A percentile compares a stretch with the other conserved stretches of the same genome.
phyloP scores from a whole-genome alignment of 805 yeast species.

The Monosporozyma solicola region DNA sequence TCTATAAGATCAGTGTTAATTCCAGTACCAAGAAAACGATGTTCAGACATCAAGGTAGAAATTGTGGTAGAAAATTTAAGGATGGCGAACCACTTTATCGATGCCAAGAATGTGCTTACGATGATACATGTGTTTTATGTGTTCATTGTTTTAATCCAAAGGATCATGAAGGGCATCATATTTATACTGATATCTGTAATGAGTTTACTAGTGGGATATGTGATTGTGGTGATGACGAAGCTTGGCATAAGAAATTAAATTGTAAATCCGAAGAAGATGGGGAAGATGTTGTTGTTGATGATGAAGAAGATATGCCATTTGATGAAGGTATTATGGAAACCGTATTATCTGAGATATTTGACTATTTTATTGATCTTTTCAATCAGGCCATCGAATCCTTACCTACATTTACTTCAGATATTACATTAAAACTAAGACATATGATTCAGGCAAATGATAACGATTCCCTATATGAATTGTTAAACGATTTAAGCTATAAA shows the following conservation, averaged over 20 bases:
- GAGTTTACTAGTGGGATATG: constrained; percentile 51
- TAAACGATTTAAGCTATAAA: constrained; percentile 11
- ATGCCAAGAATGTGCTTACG: constrained; percentile 69
- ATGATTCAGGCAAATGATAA: constrained; percentile 18
- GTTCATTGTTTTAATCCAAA: constrained; percentile 59
- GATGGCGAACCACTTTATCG: constrained; percentile 60
- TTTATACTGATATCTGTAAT: constrained; percentile 41
- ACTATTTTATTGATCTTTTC: constrained; percentile 36
- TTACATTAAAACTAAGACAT: constrained; percentile 23
- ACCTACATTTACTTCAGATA: constrained; percentile 24
- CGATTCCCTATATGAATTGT: constrained; percentile 13
- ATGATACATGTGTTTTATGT: constrained; percentile 72
- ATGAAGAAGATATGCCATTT: constrained; percentile 19
- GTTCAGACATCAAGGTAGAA: constrained; percentile 45
- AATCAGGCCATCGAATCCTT: constrained; percentile 29
- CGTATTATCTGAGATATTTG: constrained; percentile 29
- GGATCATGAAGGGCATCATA: constrained; percentile 62
- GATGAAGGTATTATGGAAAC: constrained; percentile 16
- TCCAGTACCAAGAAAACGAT: constrained; percentile 9
- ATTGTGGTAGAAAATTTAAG: constrained; percentile 58
- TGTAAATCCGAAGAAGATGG: constrained; percentile 35
- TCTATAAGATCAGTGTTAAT: constrained; percentile 5
- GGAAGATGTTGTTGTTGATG: constrained; percentile 23
- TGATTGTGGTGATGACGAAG: constrained; percentile 65
- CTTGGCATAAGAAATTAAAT: constrained; percentile 45